Evolutionary conservation across 768 basidiomycete species (phyloP), one percentile per base, ranked within the genome.

Genomic region (Termitomyces eurrhizus): DNA sequence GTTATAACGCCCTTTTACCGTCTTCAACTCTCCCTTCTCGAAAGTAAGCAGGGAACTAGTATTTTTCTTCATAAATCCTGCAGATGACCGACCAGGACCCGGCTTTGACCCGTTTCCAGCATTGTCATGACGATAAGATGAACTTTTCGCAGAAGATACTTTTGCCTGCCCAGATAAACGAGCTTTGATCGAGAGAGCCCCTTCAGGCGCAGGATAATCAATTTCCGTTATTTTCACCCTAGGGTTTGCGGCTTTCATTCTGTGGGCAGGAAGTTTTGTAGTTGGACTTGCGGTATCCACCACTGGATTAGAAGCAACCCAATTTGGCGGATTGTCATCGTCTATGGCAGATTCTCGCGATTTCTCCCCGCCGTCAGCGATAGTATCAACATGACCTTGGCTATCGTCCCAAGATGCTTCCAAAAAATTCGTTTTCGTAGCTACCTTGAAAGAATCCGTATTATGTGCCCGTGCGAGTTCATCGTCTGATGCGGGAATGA

Each of bases 11-110:
- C 81, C 81, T 65, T 81, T 84, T 59, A 84, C 70, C 5, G 77
- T 81, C 63, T 80, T 82, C 35, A 85, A 65, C 12, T 69, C 64
- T 36, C 86, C 85, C 66, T 83, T 87, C 8, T 78, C 71, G 21
- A 75, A 77, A 7, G 80, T 84, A 56, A 87, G 72, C 13, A 87
- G 70, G 16, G 87, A 86, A 59, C 80, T 84, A 35, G 74, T 77
- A 51, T 71, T 78, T 58, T 74, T 79, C 52, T 61, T 68, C 37
- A 69, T 41, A 36, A 81, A 60, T 8, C 81, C 79, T 29, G 73
- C 64, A 13, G 85, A 83, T 4, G 80, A 80, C 35, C 79, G 79
- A 33, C 81, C 80, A 29, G 82, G 81, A n/a, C 81, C 83, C 41
- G 83, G 77, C 61, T 75, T 80, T 33, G 67, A 57, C 50, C 68